These are phyloP conservation scores for Talaromyces sp. DNA, from an alignment of 2,329 filamentous ascomycete species.

Conservation along the genomic window DNA sequence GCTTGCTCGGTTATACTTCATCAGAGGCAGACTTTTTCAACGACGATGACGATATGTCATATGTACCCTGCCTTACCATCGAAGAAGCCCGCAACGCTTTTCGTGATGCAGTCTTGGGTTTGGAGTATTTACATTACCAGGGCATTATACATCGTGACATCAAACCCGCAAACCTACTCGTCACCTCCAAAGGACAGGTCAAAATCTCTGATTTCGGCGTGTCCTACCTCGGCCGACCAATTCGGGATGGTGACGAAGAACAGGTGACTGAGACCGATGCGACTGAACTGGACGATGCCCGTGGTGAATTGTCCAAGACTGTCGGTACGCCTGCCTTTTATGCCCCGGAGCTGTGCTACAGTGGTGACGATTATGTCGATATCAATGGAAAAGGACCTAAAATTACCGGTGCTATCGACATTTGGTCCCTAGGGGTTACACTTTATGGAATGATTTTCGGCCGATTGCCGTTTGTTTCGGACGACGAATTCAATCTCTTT, in stretches of 20 bases:
- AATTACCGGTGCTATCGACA: conserved; percentile 89
- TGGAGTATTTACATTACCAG: conserved; percentile 89
- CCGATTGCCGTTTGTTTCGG: conserved; percentile 85
- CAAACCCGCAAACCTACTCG: conserved; percentile 84
- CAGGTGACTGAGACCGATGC: conserved; percentile 78
- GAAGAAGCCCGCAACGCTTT: conserved; percentile 78
- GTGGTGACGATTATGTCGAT: conserved; percentile 58
- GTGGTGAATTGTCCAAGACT: conserved; percentile 87
- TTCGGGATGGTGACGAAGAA: conserved; percentile 73
- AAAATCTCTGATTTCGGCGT: conserved; percentile 99
- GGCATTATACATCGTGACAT: conserved; percentile 81
- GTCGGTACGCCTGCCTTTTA: conserved; percentile 98
- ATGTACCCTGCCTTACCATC: conserved; percentile 88
- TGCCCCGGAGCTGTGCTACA: conserved; percentile 91
- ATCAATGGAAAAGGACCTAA: conserved; percentile 56
- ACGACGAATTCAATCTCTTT: conserved; percentile 90
- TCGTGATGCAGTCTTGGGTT: conserved; percentile 82
- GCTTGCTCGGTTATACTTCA: conserved; percentile 42
- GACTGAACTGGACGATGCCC: conserved; percentile 81
- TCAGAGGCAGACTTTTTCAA: conserved; percentile 40
- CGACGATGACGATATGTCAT: conserved; percentile 77
- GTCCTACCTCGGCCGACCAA: conserved; percentile 88
- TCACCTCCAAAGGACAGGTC: conserved; percentile 76
- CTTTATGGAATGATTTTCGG: conserved; percentile 94
- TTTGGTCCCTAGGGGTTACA: conserved; percentile 95